Evolutionary conservation across 441 rosid genomes (phyloP), one percentile per base, ranked within the genome.

Genomic region (Flueggea neowawraea): DNA sequence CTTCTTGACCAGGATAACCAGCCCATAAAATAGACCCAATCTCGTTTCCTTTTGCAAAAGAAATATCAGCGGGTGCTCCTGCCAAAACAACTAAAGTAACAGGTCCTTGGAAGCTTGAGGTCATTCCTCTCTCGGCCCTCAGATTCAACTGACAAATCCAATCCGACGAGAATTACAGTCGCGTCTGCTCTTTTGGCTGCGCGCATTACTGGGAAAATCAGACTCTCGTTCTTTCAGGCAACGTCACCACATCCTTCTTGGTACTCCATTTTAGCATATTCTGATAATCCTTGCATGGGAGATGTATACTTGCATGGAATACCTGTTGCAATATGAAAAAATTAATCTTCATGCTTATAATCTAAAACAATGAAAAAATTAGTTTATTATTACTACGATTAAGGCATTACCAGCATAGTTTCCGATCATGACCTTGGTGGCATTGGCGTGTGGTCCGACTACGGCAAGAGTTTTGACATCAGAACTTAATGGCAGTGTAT

Each of bases 401-500:
- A 36, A 1, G 9, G 0, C 41, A 3, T 36, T 36, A 80, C 88
- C 91, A 31, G 68, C 60, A 67, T 87, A 87, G 65, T 76, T 80
- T 16, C 91, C 88, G 5, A 83, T 51, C 89, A 86, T 81, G 0
- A 75, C 75, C 0, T 0, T 0, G 4, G 84, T 81, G 28, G 68
- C 84, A 31, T 82, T 69, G 31, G 83, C 80, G 50, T 82, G 78
- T 6, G 87, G 89, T 31, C 89, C 92, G 0, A 86, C 71, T 5
- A 84, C 58, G 0, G 86, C 81, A 10, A 86, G 5, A 9, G 14
- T 74, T 50, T 68, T 63, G 48, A 64, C 10, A 17, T 15, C 16
- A 43, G 16, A 14, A 60, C 22, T 5, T 14, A 47, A 60, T 47
- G 64, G 64, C 12, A 60, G 64, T 17, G 41, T 22, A 3, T 36